These are phyloP conservation scores for Rubia occidens DNA, from an alignment of 305 asterid species.

Conservation along the genomic window DNA sequence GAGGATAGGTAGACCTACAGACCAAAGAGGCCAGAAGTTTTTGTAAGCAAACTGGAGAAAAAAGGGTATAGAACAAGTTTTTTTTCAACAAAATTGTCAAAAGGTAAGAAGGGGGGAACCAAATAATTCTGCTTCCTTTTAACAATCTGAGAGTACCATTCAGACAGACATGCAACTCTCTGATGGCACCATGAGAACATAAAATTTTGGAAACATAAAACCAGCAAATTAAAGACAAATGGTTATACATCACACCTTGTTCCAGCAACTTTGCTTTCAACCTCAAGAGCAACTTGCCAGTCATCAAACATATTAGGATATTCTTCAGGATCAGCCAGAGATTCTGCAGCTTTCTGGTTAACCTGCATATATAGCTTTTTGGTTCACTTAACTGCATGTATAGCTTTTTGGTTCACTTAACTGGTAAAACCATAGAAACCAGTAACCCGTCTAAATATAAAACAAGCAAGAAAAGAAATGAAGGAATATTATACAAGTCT, in stretches of 20 bases:
- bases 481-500: background rate
- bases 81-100: too few species aligned
- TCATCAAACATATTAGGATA: conserved; percentile 92
- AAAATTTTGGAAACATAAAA: background rate
- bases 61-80: background rate
- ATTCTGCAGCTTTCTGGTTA: conserved; percentile 92
- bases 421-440: background rate
- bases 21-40: background rate
- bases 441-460: background rate
- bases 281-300: conserved; percentile 91
- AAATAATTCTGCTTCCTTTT: too few species aligned
- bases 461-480: background rate
- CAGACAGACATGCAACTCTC: background rate
- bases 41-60: background rate
- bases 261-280: conserved; percentile 66
- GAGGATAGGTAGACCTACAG: conserved; percentile 62
- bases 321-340: conserved; percentile 97
- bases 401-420: background rate
- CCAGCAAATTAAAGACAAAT: conserved; percentile 10
- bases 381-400: background rate
- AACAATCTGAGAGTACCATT: background rate
- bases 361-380: conserved; percentile 32
- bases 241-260: conserved; percentile 38
- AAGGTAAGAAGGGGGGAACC: too few species aligned
- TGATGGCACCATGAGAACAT: background rate